These are phyloP conservation scores for Entrophospora sp. DNA, from an alignment of 192 early-diverging fungal genomes.

Conservation along the genomic window DNA sequence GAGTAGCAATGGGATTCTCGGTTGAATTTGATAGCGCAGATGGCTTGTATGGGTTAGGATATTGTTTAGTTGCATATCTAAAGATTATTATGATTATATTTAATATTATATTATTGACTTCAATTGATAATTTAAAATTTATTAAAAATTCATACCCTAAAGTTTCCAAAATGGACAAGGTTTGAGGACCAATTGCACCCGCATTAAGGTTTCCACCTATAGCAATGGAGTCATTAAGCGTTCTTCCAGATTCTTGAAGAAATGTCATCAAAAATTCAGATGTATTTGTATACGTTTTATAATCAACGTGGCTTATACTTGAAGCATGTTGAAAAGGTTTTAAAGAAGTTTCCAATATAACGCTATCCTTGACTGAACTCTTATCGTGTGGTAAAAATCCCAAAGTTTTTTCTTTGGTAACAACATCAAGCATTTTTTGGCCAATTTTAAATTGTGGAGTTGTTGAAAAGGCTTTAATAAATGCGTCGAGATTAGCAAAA, in stretches of 20 bases:
- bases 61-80: too few relatives aligned
- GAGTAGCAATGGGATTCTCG: too few relatives aligned
- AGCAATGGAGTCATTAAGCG: conserved; percentile 11
- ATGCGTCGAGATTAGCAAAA: background rate
- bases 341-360: conserved; percentile 26
- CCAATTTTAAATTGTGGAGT: too few relatives aligned
- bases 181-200: conserved; percentile 25
- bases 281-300: conserved; percentile 19
- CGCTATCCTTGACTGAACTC: background rate
- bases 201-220: background rate
- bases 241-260: conserved; percentile 22
- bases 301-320: conserved; percentile 30
- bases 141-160: conserved; percentile 22
- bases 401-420: background rate
- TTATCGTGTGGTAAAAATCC: background rate
- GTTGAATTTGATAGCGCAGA: too few relatives aligned
- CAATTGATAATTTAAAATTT: too few relatives aligned
- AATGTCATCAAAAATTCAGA: conserved; percentile 31
- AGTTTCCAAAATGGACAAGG: conserved; percentile 21
- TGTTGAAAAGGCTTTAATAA: too few relatives aligned
- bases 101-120: too few relatives aligned
- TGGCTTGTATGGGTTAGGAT: too few relatives aligned
- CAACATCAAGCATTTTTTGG: too few relatives aligned
- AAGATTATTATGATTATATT: too few relatives aligned
- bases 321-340: conserved; percentile 23